phyloP scores from a whole-genome alignment of 495 filamentous ascomycete species.

The Lophiotrema nucula region DNA sequence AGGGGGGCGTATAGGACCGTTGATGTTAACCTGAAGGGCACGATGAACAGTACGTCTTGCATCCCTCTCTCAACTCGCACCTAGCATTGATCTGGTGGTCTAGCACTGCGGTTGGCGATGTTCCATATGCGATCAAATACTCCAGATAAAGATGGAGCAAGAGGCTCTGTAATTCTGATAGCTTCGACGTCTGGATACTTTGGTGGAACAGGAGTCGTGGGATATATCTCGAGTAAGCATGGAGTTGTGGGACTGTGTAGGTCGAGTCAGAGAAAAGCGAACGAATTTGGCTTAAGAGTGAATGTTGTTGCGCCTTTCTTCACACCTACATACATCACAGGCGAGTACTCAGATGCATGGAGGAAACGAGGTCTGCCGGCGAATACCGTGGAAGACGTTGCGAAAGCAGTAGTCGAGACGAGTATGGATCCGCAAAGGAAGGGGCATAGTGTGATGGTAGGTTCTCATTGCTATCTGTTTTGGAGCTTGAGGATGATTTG shows the following conservation, averaged over 20 bases:
- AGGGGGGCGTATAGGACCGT: conserved; percentile 37
- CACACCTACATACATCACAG: conserved; percentile 30
- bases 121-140: conserved; percentile 18
- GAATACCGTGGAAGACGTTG: conserved; percentile 26
- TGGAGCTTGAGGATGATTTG: neutral
- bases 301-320: conserved; percentile 30
- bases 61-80: too few species aligned
- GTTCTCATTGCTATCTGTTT: neutral
- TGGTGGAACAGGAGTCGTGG: conserved; percentile 20
- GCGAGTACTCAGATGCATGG: conserved; percentile 18
- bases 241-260: conserved; percentile 22
- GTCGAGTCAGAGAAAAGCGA: conserved; percentile 16
- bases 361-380: conserved; percentile 20
- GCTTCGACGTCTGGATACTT: conserved; percentile 30
- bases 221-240: conserved; percentile 26
- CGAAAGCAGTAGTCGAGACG: conserved; percentile 18
- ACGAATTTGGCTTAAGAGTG: conserved; percentile 12
- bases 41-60: conserved; percentile 43
- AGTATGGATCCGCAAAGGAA: conserved; percentile 5
- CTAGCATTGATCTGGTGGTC: too few species aligned
- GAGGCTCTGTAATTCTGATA: conserved; percentile 28
- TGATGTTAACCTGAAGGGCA: conserved; percentile 48
- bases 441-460: conserved; percentile 21
- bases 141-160: conserved; percentile 2
- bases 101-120: conserved; percentile 27